Evolutionary conservation across 352 stramenopile genomes (phyloP).

Genomic region (Globisporangium radiosum): DNA sequence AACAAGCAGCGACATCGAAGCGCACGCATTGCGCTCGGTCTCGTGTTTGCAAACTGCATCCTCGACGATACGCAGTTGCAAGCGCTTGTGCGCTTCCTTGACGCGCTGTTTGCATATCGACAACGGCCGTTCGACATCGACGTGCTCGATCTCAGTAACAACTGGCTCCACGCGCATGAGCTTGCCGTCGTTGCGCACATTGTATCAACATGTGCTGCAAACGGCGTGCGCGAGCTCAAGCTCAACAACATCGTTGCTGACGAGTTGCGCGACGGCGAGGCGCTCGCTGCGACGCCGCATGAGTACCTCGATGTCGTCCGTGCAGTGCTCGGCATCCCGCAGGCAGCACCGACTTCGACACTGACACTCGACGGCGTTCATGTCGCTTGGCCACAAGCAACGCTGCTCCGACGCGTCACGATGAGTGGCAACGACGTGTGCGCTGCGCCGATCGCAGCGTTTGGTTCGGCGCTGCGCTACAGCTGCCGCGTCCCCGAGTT

Average conservation of each 20-base stretch:
- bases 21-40: neutral
- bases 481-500: neutral
- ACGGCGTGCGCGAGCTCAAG: conserved; percentile 4
- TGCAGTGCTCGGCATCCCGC: neutral
- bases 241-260: conserved; percentile 7
- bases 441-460: neutral
- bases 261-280: neutral
- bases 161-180: neutral
- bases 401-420: neutral
- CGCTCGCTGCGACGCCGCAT: neutral
- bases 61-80: neutral
- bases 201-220: neutral
- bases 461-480: conserved; percentile 5
- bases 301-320: conserved; percentile 2
- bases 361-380: too few species aligned
- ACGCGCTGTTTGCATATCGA: conserved; percentile 1
- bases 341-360: neutral
- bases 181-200: conserved; percentile 1
- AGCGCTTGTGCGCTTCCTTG: neutral
- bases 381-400: too few species aligned
- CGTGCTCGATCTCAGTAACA: conserved; percentile 5
- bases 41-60: conserved; percentile 4
- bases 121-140: neutral
- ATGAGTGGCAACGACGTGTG: conserved; percentile 9
- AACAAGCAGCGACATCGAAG: neutral